Evolutionary conservation across 768 basidiomycete species (phyloP).

Genomic region (Kondoa subrosea): DNA sequence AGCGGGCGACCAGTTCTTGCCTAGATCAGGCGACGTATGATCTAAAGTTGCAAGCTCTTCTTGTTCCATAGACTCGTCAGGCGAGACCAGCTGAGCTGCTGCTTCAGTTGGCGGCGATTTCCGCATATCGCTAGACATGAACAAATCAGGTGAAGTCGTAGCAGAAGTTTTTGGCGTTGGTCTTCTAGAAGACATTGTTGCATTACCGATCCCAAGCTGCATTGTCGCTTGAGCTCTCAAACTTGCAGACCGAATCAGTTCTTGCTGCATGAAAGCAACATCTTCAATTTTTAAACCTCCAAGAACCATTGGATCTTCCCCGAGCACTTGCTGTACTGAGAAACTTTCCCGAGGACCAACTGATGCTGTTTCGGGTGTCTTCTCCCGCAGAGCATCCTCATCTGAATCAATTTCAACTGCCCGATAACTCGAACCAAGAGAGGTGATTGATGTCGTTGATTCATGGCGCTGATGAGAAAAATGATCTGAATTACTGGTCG

Average conservation of each 20-base stretch:
- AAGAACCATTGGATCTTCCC: not conserved
- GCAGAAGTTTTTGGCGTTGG: too few relatives aligned
- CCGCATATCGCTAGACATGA: too few relatives aligned
- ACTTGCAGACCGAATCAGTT: not conserved
- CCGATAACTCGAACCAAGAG: slow-evolving; percentile 2
- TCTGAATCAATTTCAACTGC: not conserved
- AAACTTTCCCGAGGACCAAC: not conserved
- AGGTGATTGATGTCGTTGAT: not conserved
- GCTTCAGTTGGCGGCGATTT: too few relatives aligned
- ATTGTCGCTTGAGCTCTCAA: not conserved
- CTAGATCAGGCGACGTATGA: not conserved
- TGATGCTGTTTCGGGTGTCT: not conserved
- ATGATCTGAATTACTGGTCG: not conserved
- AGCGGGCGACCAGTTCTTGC: not conserved
- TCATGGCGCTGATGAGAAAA: not conserved
- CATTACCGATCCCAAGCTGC: not conserved
- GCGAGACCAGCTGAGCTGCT: too few relatives aligned
- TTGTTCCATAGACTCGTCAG: not conserved
- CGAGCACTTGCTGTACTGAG: not conserved
- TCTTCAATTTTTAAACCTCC: not conserved
- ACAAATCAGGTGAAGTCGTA: too few relatives aligned
- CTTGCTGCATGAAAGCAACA: slow-evolving; percentile 5
- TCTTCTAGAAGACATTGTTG: not conserved
- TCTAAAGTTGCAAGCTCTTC: not conserved
- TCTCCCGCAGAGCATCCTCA: not conserved